Conservation (phyloP, 768 basidiomycete genomes). For the Agrocybe pediades region DNA sequence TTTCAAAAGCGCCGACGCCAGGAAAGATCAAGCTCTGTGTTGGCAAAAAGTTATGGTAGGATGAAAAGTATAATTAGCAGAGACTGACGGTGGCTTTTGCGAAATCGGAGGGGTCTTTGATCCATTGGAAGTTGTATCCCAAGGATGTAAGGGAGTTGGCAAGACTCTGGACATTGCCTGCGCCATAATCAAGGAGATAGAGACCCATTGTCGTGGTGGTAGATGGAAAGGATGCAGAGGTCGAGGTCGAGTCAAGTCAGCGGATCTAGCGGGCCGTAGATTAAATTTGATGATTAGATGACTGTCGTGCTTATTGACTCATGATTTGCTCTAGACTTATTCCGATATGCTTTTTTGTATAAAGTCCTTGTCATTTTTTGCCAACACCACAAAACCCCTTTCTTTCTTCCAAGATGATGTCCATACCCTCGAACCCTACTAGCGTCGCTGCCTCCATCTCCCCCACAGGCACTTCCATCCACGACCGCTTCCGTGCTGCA, state of each 20-base stretch:
- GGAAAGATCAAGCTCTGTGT: slow-evolving; percentile 92
- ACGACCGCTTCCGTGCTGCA: slow-evolving; percentile 42
- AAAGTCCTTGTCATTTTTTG: slow-evolving; percentile 5
- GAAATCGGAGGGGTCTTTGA: slow-evolving; percentile 79
- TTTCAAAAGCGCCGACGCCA: slow-evolving; percentile 92
- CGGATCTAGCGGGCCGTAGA: slow-evolving; percentile 20
- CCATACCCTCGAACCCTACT: slow-evolving; percentile 48
- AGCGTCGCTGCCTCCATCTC: slow-evolving; percentile 56
- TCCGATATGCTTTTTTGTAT: slow-evolving; percentile 10
- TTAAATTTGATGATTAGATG: slow-evolving; percentile 6
- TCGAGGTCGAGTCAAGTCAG: slow-evolving; percentile 14
- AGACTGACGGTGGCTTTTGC: slow-evolving; percentile 82
- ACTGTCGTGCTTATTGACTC: slow-evolving; percentile 22
- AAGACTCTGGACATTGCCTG: slow-evolving; percentile 91
- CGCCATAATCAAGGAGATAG: slow-evolving; percentile 95
- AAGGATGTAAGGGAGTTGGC: slow-evolving; percentile 88
- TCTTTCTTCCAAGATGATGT: slow-evolving; percentile 34
- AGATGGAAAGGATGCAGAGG: slow-evolving; percentile 2
- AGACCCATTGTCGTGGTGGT: slow-evolving; percentile 42
- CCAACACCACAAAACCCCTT: neutral
- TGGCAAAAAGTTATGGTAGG: slow-evolving; percentile 12
- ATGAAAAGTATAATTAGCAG: slow-evolving; percentile 2
- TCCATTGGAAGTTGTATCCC: slow-evolving; percentile 89
- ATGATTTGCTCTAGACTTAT: slow-evolving; percentile 4
- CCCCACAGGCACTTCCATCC: slow-evolving; percentile 44